Base-by-base conservation (phyloP, 1,284 basidiomycete species). In the Mixia osmundae region DNA sequence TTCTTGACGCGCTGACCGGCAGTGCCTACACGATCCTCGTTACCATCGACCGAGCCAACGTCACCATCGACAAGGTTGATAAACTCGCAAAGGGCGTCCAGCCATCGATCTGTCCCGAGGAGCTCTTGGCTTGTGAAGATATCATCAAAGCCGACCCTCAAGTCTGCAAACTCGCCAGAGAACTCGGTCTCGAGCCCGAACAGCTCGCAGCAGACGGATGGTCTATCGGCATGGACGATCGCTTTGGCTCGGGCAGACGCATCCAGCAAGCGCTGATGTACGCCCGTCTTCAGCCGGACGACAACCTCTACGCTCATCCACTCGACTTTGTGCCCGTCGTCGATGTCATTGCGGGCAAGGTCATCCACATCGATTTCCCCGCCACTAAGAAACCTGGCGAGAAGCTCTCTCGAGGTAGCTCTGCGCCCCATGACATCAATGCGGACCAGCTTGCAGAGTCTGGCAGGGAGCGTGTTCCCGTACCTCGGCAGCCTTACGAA, bases 341-440 rank as follows among this genome's bases (percentile, higher is more conserved):
- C 23, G 78, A 83, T 56, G 64, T 68, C 9, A 67, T 72, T 44
- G 54, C 63, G 5, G 58, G 65, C 48, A 69, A 79, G 54, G 69
- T 85, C 27, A 55, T 85, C 21, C 71, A 79, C 37, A 72, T 85
- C 60, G 78, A 85, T 54, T 79, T 77, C 55, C 71, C 77, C 2
- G 61, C 73, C 0, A 59, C 60, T 26, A 76, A 76, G 47, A 60
- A 57, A 37, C 47, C 59, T 15, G 51, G 57, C 8, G 41, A 55
- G 26, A 51, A 49, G 12, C 39, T 23, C 29, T 62, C 62, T 3
- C 52, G 56, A 0, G 41, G 60, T 5, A 60, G 61, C 4, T 76
- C 73, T 0, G 54, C 47, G 2, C 62, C 69, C 0, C 67, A 67
- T 1, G 35, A 62, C 0, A 56, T 73, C 3, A 58, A 60, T 0